These are phyloP conservation scores for Magnolia changhungtana DNA, from an alignment of 164 flowering plant genomes.

Conservation along the genomic window DNA sequence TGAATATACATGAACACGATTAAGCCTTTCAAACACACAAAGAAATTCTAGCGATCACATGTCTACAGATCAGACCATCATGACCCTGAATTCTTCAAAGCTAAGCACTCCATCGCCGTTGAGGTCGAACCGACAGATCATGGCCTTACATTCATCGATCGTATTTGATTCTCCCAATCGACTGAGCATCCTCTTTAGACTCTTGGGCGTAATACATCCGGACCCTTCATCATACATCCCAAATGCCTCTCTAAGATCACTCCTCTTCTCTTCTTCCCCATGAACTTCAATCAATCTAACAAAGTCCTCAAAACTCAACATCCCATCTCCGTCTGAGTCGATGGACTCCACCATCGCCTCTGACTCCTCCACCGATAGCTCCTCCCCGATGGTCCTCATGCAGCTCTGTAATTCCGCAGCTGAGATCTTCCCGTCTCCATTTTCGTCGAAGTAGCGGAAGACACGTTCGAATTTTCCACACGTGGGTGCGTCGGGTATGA, in stretches of 20 bases:
- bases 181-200: conserved; percentile 22
- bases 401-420: conserved; percentile 25
- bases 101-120: conserved; percentile 39
- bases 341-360: conserved; percentile 6
- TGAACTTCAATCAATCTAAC: conserved; percentile 11
- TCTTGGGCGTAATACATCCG: conserved; percentile 19
- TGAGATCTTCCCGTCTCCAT: conserved; percentile 31
- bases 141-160: conserved; percentile 30
- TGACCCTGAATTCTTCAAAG: conserved; percentile 39
- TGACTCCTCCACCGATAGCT: conserved; percentile 7
- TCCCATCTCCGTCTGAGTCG: conserved; percentile 19
- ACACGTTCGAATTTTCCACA: conserved; percentile 11
- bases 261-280: conserved; percentile 16
- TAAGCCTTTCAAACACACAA: no score
- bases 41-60: no score
- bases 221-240: conserved; percentile 19
- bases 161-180: conserved; percentile 29
- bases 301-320: conserved; percentile 18
- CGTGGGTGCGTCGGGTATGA: neutral
- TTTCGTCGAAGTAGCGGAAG: conserved; percentile 28
- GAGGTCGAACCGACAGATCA: conserved; percentile 36
- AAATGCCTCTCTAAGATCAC: conserved; percentile 19
- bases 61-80: conserved; percentile 28
- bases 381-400: conserved; percentile 9
- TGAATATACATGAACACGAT: no score